Evolutionary conservation across 495 filamentous ascomycete species (phyloP).

Genomic region (Annulohypoxylon bovei): DNA sequence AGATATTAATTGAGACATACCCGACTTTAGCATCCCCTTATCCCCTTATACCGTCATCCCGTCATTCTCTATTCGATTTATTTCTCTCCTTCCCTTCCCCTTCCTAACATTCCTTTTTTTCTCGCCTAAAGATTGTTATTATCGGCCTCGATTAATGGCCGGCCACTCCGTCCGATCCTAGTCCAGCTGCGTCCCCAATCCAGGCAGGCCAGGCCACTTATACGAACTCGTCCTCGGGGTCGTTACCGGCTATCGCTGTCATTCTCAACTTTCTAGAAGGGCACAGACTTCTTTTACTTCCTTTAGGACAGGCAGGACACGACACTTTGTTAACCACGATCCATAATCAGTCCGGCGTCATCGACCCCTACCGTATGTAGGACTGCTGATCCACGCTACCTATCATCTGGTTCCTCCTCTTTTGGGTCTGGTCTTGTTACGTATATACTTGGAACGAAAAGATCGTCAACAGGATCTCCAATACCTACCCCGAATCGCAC

Average conservation of each 20-base stretch:
- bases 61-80: constrained; percentile 6
- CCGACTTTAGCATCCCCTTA: constrained; percentile 2
- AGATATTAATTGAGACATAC: constrained; percentile 21
- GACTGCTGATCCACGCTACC: constrained; percentile 33
- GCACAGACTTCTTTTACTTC: background rate
- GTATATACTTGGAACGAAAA: constrained; percentile 18
- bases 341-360: constrained; percentile 15
- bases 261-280: constrained; percentile 1
- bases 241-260: constrained; percentile 9
- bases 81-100: background rate
- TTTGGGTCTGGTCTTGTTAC: constrained; percentile 22
- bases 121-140: constrained; percentile 19
- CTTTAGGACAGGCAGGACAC: background rate
- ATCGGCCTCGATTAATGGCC: constrained; percentile 37
- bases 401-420: constrained; percentile 25
- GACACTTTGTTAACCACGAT: constrained; percentile 28
- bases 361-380: constrained; percentile 15
- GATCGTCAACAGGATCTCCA: constrained; percentile 33
- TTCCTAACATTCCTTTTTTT: constrained; percentile 9
- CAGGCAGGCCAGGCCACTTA: constrained; percentile 9
- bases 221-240: background rate
- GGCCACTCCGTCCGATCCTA: constrained; percentile 18
- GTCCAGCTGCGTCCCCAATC: constrained; percentile 8
- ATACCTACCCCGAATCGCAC: constrained; percentile 20
- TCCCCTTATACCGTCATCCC: background rate